Percentiles rank a stretch among this genome's conserved stretches.
Evolutionary conservation across 2,329 filamentous ascomycete genomes (phyloP).

Genomic region (Cercospora citrullina): DNA sequence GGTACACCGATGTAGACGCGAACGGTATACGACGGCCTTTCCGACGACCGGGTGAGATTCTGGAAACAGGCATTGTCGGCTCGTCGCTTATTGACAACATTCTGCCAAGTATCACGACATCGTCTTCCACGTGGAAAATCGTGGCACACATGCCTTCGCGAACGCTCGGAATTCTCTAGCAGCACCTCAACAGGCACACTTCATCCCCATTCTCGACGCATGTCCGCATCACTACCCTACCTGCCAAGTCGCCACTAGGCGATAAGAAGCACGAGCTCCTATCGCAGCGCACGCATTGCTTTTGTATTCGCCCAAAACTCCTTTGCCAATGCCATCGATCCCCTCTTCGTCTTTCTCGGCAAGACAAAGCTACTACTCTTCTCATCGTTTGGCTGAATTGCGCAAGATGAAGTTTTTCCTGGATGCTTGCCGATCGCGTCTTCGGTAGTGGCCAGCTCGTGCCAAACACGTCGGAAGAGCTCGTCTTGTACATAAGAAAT

Average conservation of each 20-base stretch:
- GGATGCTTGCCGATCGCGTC: not conserved
- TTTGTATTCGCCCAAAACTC: conserved; percentile 1
- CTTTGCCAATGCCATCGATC: conserved; percentile 1
- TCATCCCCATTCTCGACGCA: not conserved
- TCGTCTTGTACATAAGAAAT: conserved; percentile 5
- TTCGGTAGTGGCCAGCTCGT: conserved; percentile 9
- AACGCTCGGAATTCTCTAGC: not conserved
- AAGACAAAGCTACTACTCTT: conserved; percentile 12
- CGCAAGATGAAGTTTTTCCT: conserved; percentile 10
- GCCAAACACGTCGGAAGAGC: not conserved
- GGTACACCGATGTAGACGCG: not conserved
- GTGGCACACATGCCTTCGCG: not conserved
- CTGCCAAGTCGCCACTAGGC: conserved; percentile 11
- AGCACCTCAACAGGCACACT: not conserved
- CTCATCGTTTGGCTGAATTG: conserved; percentile 16
- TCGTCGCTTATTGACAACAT: conserved; percentile 12
- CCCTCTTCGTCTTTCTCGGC: conserved; percentile 1
- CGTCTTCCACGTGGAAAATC: conserved; percentile 4
- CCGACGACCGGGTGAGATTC: not conserved
- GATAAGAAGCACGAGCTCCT: conserved; percentile 13
- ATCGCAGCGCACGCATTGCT: conserved; percentile 1
- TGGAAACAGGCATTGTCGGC: not conserved
- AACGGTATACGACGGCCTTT: not conserved
- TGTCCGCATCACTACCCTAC: not conserved
- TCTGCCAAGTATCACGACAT: conserved; percentile 19